Evolutionary conservation across 108 stramenopile species (phyloP).

Genomic region (Cyclotella cryptica): DNA sequence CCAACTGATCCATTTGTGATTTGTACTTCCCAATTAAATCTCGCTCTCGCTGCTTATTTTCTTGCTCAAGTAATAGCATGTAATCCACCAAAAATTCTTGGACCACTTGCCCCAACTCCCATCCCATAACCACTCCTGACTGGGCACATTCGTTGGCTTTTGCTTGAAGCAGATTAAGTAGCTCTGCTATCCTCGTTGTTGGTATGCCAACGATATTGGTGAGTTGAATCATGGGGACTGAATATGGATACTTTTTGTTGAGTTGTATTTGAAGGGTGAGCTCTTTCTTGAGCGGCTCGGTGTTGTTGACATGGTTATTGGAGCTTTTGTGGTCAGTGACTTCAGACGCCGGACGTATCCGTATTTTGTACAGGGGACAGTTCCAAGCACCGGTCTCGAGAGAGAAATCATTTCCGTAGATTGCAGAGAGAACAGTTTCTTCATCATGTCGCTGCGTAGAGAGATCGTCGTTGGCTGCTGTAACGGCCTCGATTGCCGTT

Average conservation of each 20-base stretch:
- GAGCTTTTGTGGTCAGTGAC: conserved; percentile 11
- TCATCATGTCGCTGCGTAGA: conserved; percentile 76
- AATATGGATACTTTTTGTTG: conserved; percentile 74
- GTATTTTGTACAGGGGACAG: conserved; percentile 38
- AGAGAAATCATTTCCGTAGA: conserved; percentile 80
- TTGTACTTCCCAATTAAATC: conserved; percentile 19
- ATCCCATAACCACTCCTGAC: conserved; percentile 72
- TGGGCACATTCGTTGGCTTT: conserved; percentile 66
- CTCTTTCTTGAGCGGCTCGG: neutral
- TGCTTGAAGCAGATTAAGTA: conserved; percentile 43
- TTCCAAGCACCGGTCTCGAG: conserved; percentile 60
- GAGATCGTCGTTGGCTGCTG: conserved; percentile 63
- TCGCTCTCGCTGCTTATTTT: conserved; percentile 39
- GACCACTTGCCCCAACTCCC: conserved; percentile 75
- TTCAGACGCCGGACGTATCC: conserved; percentile 26
- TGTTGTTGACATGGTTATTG: neutral
- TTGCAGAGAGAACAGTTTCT: conserved; percentile 73
- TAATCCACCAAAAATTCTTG: conserved; percentile 74
- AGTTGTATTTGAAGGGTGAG: conserved; percentile 58
- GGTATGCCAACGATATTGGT: conserved; percentile 53
- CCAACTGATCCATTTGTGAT: neutral
- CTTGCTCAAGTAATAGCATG: conserved; percentile 39
- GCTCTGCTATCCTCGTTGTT: conserved; percentile 39
- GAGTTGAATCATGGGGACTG: conserved; percentile 62
- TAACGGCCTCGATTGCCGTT: neutral